phyloP scores from a whole-genome alignment of 352 stramenopile genomes.

The Thraustochytrium sp. region DNA sequence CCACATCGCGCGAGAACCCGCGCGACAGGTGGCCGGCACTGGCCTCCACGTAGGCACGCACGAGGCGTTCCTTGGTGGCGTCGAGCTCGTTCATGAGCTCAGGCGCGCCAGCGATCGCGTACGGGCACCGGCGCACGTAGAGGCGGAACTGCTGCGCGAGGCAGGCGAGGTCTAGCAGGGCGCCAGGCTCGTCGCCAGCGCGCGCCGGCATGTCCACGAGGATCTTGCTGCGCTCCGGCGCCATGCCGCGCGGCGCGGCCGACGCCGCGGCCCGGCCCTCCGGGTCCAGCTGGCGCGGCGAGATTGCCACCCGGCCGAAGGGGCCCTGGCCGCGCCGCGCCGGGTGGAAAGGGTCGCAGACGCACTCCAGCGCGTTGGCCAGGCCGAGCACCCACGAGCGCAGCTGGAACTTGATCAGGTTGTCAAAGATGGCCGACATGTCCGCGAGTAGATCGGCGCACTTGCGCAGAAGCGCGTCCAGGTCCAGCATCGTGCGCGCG shows the following conservation, averaged over 20 bases:
- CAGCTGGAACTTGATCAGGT: conserved; percentile 38
- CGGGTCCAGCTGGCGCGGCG: too few species aligned
- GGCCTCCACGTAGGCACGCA: conserved; percentile 2
- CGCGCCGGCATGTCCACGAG: background rate
- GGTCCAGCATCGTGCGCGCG: conserved; percentile 1
- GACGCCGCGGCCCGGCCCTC: background rate
- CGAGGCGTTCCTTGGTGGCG: background rate
- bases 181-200: background rate
- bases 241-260: background rate
- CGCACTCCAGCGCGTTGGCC: conserved; percentile 27
- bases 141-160: background rate
- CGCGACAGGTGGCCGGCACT: background rate
- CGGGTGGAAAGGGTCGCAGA: conserved; percentile 14
- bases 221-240: conserved; percentile 7
- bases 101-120: background rate
- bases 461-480: background rate
- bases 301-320: background rate
- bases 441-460: conserved; percentile 1
- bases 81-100: conserved; percentile 37
- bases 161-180: background rate
- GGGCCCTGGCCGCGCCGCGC: background rate
- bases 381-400: conserved; percentile 26
- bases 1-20: background rate
- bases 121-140: background rate
- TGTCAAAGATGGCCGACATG: conserved; percentile 35